Percentiles rank a stretch among this genome's conserved stretches.
Evolutionary conservation across 148 eudicot species (phyloP).

Genomic region (Silene uniflora): DNA sequence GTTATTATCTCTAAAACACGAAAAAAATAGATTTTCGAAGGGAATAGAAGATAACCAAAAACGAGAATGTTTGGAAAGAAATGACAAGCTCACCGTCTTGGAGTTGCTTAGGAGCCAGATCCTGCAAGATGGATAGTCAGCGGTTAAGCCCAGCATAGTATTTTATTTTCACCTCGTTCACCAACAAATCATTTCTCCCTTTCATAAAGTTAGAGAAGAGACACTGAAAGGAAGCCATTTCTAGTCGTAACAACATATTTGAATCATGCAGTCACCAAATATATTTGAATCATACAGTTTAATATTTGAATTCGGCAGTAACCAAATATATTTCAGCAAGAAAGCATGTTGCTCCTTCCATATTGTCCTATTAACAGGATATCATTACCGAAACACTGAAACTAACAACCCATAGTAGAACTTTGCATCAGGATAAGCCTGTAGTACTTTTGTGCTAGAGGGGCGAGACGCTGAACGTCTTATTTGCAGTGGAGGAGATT

Average conservation of each 20-base stretch:
- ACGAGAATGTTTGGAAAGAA: neutral
- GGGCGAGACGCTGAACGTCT: too few species aligned
- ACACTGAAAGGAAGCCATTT: neutral
- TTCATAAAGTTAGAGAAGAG: too few species aligned
- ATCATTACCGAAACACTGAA: neutral
- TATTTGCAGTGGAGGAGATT: too few species aligned
- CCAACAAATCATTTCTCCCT: too few species aligned
- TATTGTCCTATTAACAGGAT: neutral
- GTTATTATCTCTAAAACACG: constrained; percentile 9
- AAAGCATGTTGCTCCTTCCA: too few species aligned
- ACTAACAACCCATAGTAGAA: neutral
- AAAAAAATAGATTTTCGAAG: neutral
- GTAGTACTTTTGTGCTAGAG: neutral
- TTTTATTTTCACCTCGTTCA: too few species aligned
- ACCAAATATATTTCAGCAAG: too few species aligned
- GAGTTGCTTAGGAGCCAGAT: constrained; percentile 71
- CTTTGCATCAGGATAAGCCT: neutral
- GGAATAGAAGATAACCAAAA: neutral
- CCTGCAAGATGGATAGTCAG: constrained; percentile 38
- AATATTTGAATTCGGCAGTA: too few species aligned
- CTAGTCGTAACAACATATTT: neutral
- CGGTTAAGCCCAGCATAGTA: constrained; percentile 4
- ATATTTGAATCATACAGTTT: too few species aligned
- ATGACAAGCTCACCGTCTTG: constrained; percentile 56
- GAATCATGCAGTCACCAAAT: too few species aligned